These are phyloP conservation scores for Colletotrichum zoysiae DNA, from an alignment of 2,329 filamentous ascomycete genomes.

Conservation along the genomic window DNA sequence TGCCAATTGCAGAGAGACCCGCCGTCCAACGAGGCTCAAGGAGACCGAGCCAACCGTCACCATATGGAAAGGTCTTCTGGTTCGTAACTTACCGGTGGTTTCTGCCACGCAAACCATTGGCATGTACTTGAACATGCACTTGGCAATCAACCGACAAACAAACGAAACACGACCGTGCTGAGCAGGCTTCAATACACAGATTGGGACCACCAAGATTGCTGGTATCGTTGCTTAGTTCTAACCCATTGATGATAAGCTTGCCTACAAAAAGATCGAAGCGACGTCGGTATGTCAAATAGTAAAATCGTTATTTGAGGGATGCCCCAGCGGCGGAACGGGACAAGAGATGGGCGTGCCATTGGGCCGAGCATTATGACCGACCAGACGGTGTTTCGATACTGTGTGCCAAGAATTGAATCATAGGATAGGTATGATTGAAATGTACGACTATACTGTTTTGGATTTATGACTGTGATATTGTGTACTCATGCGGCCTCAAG, in stretches of 20 bases:
- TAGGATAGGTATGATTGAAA: no score
- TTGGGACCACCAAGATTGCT: not conserved
- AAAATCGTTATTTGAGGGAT: not conserved
- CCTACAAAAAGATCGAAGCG: no score
- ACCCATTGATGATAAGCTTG: not conserved
- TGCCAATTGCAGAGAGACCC: not conserved
- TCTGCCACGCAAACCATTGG: not conserved
- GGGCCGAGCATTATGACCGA: not conserved
- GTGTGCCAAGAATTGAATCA: not conserved
- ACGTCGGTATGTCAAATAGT: not conserved
- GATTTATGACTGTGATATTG: not conserved
- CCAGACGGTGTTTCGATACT: not conserved
- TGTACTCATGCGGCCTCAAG: no score
- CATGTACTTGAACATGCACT: not conserved
- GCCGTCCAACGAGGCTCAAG: not conserved
- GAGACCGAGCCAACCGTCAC: not conserved
- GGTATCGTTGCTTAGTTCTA: not conserved
- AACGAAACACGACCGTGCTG: not conserved
- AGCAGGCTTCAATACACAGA: not conserved
- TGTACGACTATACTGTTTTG: no score
- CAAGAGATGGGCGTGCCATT: no score
- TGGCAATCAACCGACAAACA: not conserved
- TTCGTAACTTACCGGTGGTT: not conserved
- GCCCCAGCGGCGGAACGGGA: no score
- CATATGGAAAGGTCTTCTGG: not conserved